Evolutionary conservation across 2,329 filamentous ascomycete genomes (phyloP).

Genomic region (Diaporthe sp.): DNA sequence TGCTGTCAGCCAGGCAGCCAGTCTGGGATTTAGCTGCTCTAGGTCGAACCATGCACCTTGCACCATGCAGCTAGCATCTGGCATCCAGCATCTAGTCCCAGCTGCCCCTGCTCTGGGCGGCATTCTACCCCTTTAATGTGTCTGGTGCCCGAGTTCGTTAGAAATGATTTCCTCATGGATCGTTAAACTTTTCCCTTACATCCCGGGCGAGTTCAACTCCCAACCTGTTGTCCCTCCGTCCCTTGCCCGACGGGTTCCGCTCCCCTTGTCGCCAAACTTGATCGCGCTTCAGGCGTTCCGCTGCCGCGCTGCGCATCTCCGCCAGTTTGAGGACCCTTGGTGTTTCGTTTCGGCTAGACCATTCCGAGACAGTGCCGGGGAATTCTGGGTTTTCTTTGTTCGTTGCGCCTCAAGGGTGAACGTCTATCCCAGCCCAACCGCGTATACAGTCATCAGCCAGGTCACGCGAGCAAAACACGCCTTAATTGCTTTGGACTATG

Average conservation of each 20-base stretch:
- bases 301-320: neutral
- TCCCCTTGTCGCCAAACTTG: neutral
- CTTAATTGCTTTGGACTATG: neutral
- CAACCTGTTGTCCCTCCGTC: neutral
- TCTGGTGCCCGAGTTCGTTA: neutral
- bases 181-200: neutral
- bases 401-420: neutral
- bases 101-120: slow-evolving; percentile 10
- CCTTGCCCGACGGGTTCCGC: neutral
- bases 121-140: slow-evolving; percentile 4
- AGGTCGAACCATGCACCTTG: slow-evolving; percentile 12
- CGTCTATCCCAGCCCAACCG: neutral
- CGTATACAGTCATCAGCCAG: neutral
- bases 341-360: slow-evolving; percentile 1
- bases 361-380: slow-evolving; percentile 2
- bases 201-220: neutral
- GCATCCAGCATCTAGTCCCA: slow-evolving; percentile 9
- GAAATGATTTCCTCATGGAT: neutral
- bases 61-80: slow-evolving; percentile 13
- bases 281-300: neutral
- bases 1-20: slow-evolving; percentile 1
- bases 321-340: neutral
- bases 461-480: neutral
- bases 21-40: slow-evolving; percentile 3
- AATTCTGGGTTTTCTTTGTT: neutral